Conservation (phyloP, 2,329 filamentous ascomycete genomes). For the Fonsecaea pedrosoi region DNA sequence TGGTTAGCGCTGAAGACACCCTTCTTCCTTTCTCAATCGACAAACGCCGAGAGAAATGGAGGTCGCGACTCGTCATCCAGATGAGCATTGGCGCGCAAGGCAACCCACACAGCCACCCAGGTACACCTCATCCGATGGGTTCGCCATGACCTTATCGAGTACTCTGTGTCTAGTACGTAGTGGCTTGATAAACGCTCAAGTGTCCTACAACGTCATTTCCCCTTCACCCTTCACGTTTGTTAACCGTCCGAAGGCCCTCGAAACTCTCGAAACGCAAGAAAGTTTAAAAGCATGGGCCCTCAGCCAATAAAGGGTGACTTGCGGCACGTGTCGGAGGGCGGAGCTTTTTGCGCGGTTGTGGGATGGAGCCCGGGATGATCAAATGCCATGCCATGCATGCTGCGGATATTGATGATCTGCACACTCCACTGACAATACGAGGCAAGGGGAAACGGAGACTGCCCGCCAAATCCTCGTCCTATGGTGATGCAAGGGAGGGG, state of each 20-base stretch:
- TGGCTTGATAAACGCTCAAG: background rate
- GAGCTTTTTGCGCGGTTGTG: background rate
- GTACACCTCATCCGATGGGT: background rate
- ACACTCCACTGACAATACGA: background rate
- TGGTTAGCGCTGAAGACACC: slow-evolving; percentile 36
- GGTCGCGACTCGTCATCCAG: background rate
- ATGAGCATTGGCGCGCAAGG: background rate
- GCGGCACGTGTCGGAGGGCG: background rate
- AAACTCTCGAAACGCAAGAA: background rate
- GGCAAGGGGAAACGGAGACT: background rate
- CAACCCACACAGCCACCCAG: background rate
- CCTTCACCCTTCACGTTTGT: background rate
- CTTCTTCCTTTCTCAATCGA: slow-evolving; percentile 16
- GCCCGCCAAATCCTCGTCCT: background rate
- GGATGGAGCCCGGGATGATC: background rate
- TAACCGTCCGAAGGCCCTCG: background rate
- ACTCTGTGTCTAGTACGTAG: background rate
- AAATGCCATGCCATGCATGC: background rate
- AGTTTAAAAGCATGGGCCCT: background rate
- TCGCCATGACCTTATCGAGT: background rate
- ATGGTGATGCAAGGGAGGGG: background rate
- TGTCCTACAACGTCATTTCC: background rate
- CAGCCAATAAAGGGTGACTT: background rate
- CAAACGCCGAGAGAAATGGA: background rate
- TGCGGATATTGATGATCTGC: slow-evolving; percentile 3